Evolutionary conservation across 2,329 filamentous ascomycete genomes (phyloP), one percentile per base, ranked within the genome.

Genomic region (Blastomyces emzantsi): DNA sequence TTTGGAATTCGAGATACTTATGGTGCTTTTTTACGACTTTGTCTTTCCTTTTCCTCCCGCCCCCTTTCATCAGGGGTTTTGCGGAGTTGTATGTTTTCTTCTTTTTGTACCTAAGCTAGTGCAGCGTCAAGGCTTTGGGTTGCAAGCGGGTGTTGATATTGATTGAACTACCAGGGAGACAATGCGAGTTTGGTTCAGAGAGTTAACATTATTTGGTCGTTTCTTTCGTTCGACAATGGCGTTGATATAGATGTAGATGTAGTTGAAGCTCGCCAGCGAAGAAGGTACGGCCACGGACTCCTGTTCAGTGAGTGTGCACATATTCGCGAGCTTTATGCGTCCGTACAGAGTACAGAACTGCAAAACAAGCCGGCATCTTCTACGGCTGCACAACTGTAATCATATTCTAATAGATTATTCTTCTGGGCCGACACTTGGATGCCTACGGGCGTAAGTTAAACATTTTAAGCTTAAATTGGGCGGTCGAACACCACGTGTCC

Each of bases 121-220:
- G 30, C 33, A 56, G 58, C 19, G 9, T 60, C 28, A 36, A 22
- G 28, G 58, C 43, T 49, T 51, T 60, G 41, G 7, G 25, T 51
- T 36, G 58, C 25, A 28, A 25, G 25, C 25, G 43, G 43, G 39
- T 17, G 17, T 45, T 45, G 43, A 7, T n/a, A 49, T 33, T 60
- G 58, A 49, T 60, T 36, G 58, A 49, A n/a, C 36, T 60, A 51
- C 25, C 43, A 49, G 30, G 25, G 28, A 49, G 22, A 58, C 43
- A 58, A 60, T 60, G 58, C 58, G 28, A 60, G n/a, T 60, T 60
- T 60, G 22, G 28, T 36, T 60, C 43, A 15, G 15, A 25, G 47
- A 49, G 28, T 43, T 59, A 39, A 6, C 13, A 3, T 56, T 56
- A 54, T 43, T 39, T 43, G 25, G 25, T 41, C 41, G 25, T 8